phyloP scores from a whole-genome alignment of 768 basidiomycete species.

The Mycena crocata region DNA sequence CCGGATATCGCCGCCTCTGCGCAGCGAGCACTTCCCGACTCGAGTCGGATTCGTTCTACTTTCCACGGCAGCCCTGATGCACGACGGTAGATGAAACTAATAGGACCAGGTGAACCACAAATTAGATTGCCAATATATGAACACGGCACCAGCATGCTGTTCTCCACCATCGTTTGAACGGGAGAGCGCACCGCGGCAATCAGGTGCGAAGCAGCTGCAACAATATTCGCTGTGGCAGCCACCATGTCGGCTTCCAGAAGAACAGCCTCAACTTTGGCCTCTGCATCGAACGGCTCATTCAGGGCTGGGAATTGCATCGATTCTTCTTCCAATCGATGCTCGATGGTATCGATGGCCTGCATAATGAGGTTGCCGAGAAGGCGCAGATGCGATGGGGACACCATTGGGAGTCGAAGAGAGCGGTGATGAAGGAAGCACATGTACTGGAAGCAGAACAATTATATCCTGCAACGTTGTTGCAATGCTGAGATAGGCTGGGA shows the following conservation, averaged over 20 bases:
- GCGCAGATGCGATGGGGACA: constrained; percentile 15
- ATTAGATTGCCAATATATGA: not conserved
- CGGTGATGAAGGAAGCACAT: not conserved
- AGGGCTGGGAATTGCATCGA: constrained; percentile 10
- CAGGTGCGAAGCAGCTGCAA: constrained; percentile 39
- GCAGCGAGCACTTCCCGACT: too few species aligned
- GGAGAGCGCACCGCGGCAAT: constrained; percentile 37
- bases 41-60: too few species aligned
- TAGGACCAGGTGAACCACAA: not conserved
- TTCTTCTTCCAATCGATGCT: constrained; percentile 8
- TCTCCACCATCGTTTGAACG: constrained; percentile 25
- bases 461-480: constrained; percentile 3
- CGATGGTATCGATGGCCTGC: constrained; percentile 13
- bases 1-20: too few species aligned
- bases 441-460: not conserved
- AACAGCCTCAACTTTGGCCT: not conserved
- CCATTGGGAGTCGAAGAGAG: not conserved
- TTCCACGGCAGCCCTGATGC: constrained; percentile 31
- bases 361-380: constrained; percentile 22
- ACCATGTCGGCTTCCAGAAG: constrained; percentile 22
- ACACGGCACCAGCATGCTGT: constrained; percentile 12
- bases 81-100: constrained; percentile 21
- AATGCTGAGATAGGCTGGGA: constrained; percentile 1
- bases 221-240: constrained; percentile 25
- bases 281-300: not conserved